Base-by-base conservation (phyloP, 2,329 filamentous ascomycete genomes). In the Periconia macrospinosa region DNA sequence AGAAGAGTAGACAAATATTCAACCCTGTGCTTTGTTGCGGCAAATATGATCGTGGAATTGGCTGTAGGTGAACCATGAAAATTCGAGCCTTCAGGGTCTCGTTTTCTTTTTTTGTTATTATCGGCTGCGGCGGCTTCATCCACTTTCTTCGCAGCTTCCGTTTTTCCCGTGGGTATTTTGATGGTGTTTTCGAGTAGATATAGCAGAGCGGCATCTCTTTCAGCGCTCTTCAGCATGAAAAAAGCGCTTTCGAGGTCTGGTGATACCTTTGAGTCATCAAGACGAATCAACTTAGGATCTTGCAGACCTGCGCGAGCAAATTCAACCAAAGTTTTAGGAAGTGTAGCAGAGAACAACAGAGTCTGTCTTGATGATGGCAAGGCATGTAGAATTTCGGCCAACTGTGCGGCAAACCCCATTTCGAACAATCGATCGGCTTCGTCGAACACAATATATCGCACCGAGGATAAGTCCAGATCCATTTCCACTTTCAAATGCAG, bases 401-500 rank as follows among this genome's bases (percentile, higher is more conserved):
- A 79, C 69, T 99, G 94, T 3, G 90, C 87, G 5, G 92, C 92
- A 71, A 99, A 99, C 64, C 94, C 95, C 93, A 99, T 97, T 71
- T 99, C 94, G 74, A 99, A 99, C 18, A 99, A 80, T 50, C 94
- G 85, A 80, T 99, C 94, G 1, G 94, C 94, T 74, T 99, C 94
- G 71, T 99, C 94, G 60, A 99, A 99, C 9, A 99, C 94, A 20
- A 96, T 91, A 68, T 99, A 99, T 63, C 86, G 84, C 56, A 99
- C 88, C 3, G 91, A 96, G 0, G 88, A 91, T n/a, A 99, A 78
- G 67, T 97, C 91, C 49, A 99, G 76, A 10, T 83, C 82, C 95
- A 99, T 99, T 71, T 99, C 94, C 18, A 97, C 93, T 76, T 97
- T 95, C 59, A 99, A 77, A 80, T 99, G 94, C 62, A 99, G 79